Base-by-base conservation (phyloP, 2,329 filamentous ascomycete species). In the Aureobasidium mangrovei region DNA sequence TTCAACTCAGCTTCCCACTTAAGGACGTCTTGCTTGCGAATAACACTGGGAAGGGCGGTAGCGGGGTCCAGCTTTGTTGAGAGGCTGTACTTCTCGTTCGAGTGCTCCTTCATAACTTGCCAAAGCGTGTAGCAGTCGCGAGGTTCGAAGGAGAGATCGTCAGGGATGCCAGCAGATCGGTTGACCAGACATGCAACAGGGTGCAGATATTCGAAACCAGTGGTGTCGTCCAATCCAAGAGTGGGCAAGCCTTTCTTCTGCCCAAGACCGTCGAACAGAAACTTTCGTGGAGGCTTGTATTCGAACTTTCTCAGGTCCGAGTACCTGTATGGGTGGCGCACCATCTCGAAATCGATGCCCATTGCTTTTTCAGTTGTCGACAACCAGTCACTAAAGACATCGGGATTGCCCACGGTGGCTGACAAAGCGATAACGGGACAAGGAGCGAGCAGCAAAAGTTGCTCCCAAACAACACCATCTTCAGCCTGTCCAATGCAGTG, bases 391-490 rank as follows among this genome's bases (percentile, higher is more conserved):
- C 74, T 79, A 68, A 91, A 89, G 61, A 85, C 80, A 1, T 77
- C 66, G 0, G 85, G 85, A 59, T 91, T 91, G 3, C 86, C 86
- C 10, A 91, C 83, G 0, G 87, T 91, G 1, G 86, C 87, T 1
- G 86, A 91, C 1, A 91, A 75, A 0, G 86, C 86, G 59, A 91
- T 85, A 47, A 91, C 86, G 0, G 85, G 86, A 60, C 85, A 91
- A 1, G 85, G 85, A 0, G 85, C 79, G 57, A 88, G 75, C 1
- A 91, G 75, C 1, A 91, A 71, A 3, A 91, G 73, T 63, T 91
- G 86, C 62, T 91, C 86, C 86, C 85, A 91, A 2, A 90, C 74
- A 1, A 89, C 71, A 51, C 86, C 86, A 60, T 91, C 86, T 6
- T 89, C 83, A 0, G 82, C 78, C 64, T 90, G 82, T 0, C 86